Evolutionary conservation across 2,329 filamentous ascomycete genomes (phyloP).

Genomic region (Sporothrix protearum): DNA sequence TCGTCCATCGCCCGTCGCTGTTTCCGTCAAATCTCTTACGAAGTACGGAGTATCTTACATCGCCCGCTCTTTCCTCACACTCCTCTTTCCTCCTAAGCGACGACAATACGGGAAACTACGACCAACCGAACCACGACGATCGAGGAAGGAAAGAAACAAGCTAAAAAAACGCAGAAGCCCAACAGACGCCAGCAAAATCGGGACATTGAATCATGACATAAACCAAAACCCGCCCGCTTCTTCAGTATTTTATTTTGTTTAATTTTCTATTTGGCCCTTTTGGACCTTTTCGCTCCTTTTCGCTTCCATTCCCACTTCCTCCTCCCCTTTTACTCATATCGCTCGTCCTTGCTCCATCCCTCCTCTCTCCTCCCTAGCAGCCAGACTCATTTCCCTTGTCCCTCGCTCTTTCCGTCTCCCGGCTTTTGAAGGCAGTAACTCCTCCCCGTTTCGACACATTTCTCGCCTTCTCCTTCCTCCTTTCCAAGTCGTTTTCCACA

Average conservation of each 20-base stretch:
- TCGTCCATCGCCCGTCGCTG: constrained; percentile 1
- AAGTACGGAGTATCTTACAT: background rate
- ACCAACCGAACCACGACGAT: constrained; percentile 5
- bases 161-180: constrained; percentile 10
- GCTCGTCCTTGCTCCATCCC: background rate
- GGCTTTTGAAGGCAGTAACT: background rate
- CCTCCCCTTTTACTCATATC: constrained; percentile 6
- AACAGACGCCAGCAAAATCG: background rate
- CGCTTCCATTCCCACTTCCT: background rate
- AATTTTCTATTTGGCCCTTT: background rate
- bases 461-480: background rate
- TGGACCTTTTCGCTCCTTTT: constrained; percentile 15
- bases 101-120: constrained; percentile 16
- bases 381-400: constrained; percentile 15
- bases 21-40: background rate
- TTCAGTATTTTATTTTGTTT: background rate
- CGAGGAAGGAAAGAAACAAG: background rate
- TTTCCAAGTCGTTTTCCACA: background rate
- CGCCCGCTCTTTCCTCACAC: constrained; percentile 1
- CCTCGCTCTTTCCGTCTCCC: constrained; percentile 10
- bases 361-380: background rate
- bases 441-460: background rate
- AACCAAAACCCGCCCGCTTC: background rate
- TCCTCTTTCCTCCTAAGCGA: background rate
- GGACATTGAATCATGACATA: constrained; percentile 11